Evolutionary conservation across 208 protist genomes (phyloP), one percentile per base, ranked within the genome.

Genomic region (Wallacemonas sp.): DNA sequence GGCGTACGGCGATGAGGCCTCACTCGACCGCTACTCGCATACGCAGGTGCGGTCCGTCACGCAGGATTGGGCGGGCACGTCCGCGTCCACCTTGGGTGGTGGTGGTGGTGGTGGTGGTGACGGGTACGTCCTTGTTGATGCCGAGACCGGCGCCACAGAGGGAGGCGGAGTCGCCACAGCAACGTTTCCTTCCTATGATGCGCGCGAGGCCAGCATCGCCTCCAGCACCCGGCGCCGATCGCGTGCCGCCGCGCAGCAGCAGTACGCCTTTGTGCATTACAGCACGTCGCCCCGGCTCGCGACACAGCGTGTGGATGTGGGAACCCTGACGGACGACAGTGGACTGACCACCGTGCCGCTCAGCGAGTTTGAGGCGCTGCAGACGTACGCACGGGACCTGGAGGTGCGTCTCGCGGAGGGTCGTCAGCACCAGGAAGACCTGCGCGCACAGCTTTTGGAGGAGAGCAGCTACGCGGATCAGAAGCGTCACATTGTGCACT

Each of bases 241-340:
- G 19, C 44, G 19, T 23, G 44, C 44, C 44, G 11, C 19, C 8
- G 44, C 44, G 27, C 48, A 33, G 48, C 48, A 33, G 48, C 26
- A 24, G 4, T 23, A n/a, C 11, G 48, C 24, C 5, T 39, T 58
- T 11, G 52, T 27, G 29, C 2, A 41, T 9, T 23, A 58, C 52
- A 58, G 52, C 52, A 24, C 29, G n/a, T 29, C 52, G 6, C 14
- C 52, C 2, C 56, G 62, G 3, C 67, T 61, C n/a, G 70, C 61
- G 32, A 88, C 77, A 27, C 81, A 88, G 61, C 27, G 55, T 1
- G 63, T 83, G 16, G 85, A 79, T 44, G 77, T 86, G 38, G 81
- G 70, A 12, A 89, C 80, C 27, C 70, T 93, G 54, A 96, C 91
- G 8, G 88, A 96, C n/a, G 81, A 88, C 2, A 88, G 83, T 41